Percentiles rank a stretch among this genome's conserved stretches.
phyloP scores from a whole-genome alignment of 2,329 filamentous ascomycete genomes.

The Fusarium xyrophilum region DNA sequence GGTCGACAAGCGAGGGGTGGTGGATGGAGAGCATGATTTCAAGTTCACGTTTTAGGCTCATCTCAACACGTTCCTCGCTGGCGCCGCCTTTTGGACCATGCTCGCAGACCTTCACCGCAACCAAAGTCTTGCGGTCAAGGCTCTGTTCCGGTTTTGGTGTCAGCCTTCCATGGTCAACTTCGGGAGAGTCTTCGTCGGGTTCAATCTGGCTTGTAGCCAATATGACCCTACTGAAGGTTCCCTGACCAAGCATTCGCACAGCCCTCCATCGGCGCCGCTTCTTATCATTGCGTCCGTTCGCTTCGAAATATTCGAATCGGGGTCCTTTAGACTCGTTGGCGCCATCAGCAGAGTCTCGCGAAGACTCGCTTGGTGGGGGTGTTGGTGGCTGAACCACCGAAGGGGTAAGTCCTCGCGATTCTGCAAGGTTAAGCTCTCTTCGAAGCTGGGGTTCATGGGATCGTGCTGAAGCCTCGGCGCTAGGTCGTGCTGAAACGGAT shows the following conservation, averaged over 20 bases:
- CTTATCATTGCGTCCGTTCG: conserved; percentile 68
- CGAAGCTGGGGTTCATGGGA: conserved; percentile 61
- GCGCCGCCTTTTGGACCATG: conserved; percentile 93
- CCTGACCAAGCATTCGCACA: conserved; percentile 82
- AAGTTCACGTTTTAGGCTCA: conserved; percentile 91
- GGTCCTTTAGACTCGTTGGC: conserved; percentile 53
- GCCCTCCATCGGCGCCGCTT: conserved; percentile 81
- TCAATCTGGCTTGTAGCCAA: conserved; percentile 81
- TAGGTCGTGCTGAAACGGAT: conserved; percentile 70
- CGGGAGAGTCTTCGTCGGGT: conserved; percentile 54
- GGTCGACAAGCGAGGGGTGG: conserved; percentile 87
- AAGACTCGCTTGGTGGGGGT: conserved; percentile 81
- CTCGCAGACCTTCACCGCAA: conserved; percentile 94
- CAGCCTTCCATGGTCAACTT: conserved; percentile 45
- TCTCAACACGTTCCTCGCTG: conserved; percentile 90
- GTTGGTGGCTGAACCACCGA: conserved; percentile 72
- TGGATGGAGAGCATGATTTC: conserved; percentile 89
- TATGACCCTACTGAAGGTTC: conserved; percentile 94
- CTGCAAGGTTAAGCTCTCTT: conserved; percentile 81
- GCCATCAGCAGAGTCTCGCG: conserved; percentile 52
- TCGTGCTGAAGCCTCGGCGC: conserved; percentile 41
- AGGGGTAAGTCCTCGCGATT: conserved; percentile 74
- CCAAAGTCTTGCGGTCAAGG: conserved; percentile 76
- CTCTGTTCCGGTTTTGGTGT: conserved; percentile 43
- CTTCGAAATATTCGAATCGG: conserved; percentile 71